phyloP scores from a whole-genome alignment of 768 basidiomycete species.

The Pilatotrama ljubarskyi region DNA sequence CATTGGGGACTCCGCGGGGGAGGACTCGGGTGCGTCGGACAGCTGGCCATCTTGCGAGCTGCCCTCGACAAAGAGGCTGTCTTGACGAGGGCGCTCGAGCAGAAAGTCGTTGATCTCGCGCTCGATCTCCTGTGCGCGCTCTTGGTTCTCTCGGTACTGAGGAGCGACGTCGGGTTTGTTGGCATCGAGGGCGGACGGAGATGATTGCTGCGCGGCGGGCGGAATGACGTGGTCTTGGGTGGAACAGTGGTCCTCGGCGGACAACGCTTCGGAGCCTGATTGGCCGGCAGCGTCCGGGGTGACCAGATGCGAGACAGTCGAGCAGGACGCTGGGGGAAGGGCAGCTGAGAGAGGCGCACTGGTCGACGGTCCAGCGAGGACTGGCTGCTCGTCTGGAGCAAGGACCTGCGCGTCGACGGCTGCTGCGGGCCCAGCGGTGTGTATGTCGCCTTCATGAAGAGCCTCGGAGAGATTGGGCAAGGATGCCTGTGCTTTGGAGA shows the following conservation, averaged over 20 bases:
- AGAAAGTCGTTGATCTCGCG: slow-evolving; percentile 25
- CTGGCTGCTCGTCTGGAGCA: slow-evolving; percentile 1
- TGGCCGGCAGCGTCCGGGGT: background rate
- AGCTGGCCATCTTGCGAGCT: slow-evolving; percentile 13
- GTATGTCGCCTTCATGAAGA: slow-evolving; percentile 2
- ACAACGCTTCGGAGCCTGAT: background rate
- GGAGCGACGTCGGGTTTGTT: slow-evolving; percentile 1
- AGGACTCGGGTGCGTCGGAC: background rate
- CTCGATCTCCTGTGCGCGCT: slow-evolving; percentile 15
- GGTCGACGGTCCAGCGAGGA: background rate
- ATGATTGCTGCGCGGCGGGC: background rate
- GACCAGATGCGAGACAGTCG: background rate
- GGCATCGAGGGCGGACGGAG: background rate
- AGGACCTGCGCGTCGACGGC: slow-evolving; percentile 1
- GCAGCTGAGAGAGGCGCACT: background rate
- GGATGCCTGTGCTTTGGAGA: slow-evolving; percentile 32
- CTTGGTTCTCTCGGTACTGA: background rate
- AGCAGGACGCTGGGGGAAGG: background rate
- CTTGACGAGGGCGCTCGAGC: slow-evolving; percentile 4
- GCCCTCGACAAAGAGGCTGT: slow-evolving; percentile 16
- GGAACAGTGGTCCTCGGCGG: background rate
- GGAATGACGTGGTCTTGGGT: background rate
- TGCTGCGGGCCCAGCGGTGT: slow-evolving; percentile 22
- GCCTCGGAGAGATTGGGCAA: slow-evolving; percentile 21
- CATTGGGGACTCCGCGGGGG: background rate